Evolutionary conservation across 1,139 yeast species (phyloP).

Genomic region (Yamadazyma siamensis): DNA sequence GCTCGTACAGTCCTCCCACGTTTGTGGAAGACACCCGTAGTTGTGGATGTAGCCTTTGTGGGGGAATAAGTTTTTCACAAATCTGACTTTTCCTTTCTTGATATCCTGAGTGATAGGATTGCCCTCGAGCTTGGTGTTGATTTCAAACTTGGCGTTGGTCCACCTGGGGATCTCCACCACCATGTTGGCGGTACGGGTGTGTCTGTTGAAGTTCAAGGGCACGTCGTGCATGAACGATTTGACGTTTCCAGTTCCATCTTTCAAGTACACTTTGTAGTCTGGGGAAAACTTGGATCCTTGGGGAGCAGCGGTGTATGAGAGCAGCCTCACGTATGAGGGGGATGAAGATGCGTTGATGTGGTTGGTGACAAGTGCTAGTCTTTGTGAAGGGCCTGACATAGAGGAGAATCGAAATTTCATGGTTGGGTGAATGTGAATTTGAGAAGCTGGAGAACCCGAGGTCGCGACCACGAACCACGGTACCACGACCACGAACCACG

Average conservation of each 20-base stretch:
- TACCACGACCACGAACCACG: no score
- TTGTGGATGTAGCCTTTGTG: slow-evolving; percentile 89
- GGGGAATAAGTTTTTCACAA: slow-evolving; percentile 85
- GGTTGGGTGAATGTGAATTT: no score
- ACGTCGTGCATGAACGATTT: slow-evolving; percentile 77
- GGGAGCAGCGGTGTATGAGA: slow-evolving; percentile 11
- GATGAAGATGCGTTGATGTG: slow-evolving; percentile 7
- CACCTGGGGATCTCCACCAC: slow-evolving; percentile 90
- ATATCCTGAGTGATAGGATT: slow-evolving; percentile 87
- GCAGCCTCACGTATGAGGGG: no score
- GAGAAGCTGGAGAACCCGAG: no score
- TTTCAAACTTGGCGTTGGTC: slow-evolving; percentile 88
- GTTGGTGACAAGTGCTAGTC: slow-evolving; percentile 9
- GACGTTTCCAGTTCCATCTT: slow-evolving; percentile 62
- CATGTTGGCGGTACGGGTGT: slow-evolving; percentile 72
- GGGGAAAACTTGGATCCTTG: slow-evolving; percentile 36
- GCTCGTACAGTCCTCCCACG: slow-evolving; percentile 86
- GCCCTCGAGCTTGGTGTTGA: slow-evolving; percentile 59
- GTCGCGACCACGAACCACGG: no score
- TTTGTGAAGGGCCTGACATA: neutral
- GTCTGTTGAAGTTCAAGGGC: slow-evolving; percentile 63
- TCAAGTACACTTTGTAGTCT: slow-evolving; percentile 30
- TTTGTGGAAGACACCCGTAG: slow-evolving; percentile 93
- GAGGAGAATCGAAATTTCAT: no score
- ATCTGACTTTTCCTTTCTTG: slow-evolving; percentile 80